A percentile compares a stretch with the other conserved stretches of the same genome.
These are phyloP conservation scores for Leucosporidium scottii DNA, from an alignment of 768 basidiomycete genomes.

Conservation along the genomic window DNA sequence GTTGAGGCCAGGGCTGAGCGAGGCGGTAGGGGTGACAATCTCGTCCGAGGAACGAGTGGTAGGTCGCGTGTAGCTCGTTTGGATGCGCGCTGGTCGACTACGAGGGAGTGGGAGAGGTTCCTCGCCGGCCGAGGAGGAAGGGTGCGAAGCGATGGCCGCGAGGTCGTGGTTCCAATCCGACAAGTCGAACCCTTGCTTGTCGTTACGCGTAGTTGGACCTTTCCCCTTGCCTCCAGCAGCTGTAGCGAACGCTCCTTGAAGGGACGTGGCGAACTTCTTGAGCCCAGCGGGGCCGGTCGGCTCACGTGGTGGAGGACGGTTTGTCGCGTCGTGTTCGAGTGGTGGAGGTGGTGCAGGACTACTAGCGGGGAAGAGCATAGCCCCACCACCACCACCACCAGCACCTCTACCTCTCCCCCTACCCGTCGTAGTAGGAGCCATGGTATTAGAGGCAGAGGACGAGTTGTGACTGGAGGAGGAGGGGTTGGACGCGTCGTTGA, in stretches of 20 bases:
- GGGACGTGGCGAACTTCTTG: slow-evolving; percentile 15
- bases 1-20: neutral
- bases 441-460: no score
- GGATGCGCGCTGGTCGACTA: slow-evolving; percentile 23
- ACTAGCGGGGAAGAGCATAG: slow-evolving; percentile 19
- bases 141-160: slow-evolving; percentile 26
- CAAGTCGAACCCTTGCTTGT: slow-evolving; percentile 29
- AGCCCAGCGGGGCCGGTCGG: slow-evolving; percentile 11
- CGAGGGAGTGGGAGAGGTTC: slow-evolving; percentile 5
- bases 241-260: slow-evolving; percentile 11
- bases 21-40: neutral
- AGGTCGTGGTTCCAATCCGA: slow-evolving; percentile 31
- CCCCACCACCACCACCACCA: no score
- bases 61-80: neutral
- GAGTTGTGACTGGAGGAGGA: no score
- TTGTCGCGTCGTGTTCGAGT: slow-evolving; percentile 2
- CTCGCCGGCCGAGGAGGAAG: slow-evolving; percentile 7
- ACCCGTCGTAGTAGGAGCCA: neutral
- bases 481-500: no score
- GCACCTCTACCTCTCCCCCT: slow-evolving; percentile 8
- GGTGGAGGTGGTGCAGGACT: neutral
- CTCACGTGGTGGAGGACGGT: neutral
- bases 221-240: slow-evolving; percentile 14
- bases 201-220: slow-evolving; percentile 16
- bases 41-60: neutral